phyloP scores from a whole-genome alignment of 805 yeast genomes.

The Clavispora vitiphila region DNA sequence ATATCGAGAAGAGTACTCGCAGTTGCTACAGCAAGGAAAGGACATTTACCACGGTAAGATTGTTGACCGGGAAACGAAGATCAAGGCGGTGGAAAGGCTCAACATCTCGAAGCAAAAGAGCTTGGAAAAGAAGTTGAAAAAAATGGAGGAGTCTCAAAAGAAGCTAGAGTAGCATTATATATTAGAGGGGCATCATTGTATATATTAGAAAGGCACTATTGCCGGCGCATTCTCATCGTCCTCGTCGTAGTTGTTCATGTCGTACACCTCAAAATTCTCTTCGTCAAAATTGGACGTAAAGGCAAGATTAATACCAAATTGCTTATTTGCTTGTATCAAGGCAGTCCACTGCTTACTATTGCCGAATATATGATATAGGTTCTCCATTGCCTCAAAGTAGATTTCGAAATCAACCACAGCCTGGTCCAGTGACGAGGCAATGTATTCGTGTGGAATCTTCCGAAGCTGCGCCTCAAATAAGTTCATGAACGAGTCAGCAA shows the following conservation, averaged over 20 bases:
- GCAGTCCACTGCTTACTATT: constrained; percentile 15
- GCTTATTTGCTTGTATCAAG: constrained; percentile 6
- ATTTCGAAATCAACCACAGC: constrained; percentile 16
- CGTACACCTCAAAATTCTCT: constrained; percentile 21
- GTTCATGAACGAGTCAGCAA: constrained; percentile 28
- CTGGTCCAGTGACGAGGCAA: constrained; percentile 10
- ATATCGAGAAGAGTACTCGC: constrained; percentile 24
- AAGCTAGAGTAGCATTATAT: constrained; percentile 1
- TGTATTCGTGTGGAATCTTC: constrained; percentile 40
- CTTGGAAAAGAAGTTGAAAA: constrained; percentile 8
- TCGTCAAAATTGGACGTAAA: constrained; percentile 6
- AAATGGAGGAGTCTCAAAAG: constrained; percentile 3
- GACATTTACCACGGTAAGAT: constrained; percentile 27
- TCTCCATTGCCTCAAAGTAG: constrained; percentile 17
- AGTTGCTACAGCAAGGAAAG: constrained; percentile 22
- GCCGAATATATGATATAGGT: constrained; percentile 11
- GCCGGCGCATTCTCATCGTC: constrained; percentile 27
- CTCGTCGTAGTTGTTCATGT: constrained; percentile 17
- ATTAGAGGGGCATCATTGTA: too few relatives aligned
- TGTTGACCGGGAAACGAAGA: constrained; percentile 23
- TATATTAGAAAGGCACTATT: too few relatives aligned
- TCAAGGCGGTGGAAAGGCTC: constrained; percentile 6
- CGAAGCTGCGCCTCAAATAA: constrained; percentile 33
- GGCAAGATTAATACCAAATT: constrained; percentile 2
- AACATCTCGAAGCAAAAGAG: constrained; percentile 9